phyloP scores from a whole-genome alignment of 805 yeast species.

The Wickerhamiella bombiphila region DNA sequence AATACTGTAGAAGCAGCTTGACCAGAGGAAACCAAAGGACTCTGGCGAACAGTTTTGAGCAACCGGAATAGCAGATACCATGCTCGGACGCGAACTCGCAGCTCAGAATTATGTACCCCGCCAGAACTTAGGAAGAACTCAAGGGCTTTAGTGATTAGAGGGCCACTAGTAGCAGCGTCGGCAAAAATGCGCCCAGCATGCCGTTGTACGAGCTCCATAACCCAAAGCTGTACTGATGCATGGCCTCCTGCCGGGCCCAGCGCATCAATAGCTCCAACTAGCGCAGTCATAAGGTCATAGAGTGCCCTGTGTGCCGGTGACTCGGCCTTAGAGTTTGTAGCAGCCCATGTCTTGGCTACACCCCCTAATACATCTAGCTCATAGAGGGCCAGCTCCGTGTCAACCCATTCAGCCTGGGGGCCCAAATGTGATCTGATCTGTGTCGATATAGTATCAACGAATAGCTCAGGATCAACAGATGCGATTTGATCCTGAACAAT shows the following conservation, averaged over 20 bases:
- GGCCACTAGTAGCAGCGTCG: conserved; percentile 12
- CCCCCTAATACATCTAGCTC: conserved; percentile 72
- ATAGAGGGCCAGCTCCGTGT: conserved; percentile 70
- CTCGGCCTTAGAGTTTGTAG: conserved; percentile 22
- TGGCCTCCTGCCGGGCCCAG: conserved; percentile 27
- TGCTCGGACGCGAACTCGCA: conserved; percentile 64
- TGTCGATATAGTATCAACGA: conserved; percentile 42
- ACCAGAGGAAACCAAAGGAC: conserved; percentile 31
- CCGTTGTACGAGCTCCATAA: conserved; percentile 74
- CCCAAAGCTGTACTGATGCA: conserved; percentile 65
- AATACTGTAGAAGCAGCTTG: conserved; percentile 41
- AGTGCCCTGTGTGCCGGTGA: conserved; percentile 49
- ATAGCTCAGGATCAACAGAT: conserved; percentile 43
- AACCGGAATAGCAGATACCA: conserved; percentile 86
- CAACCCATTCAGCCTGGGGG: conserved; percentile 45
- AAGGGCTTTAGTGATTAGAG: conserved; percentile 40
- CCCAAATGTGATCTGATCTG: conserved; percentile 32
- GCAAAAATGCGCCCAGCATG: conserved; percentile 46
- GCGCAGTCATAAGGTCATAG: conserved; percentile 26
- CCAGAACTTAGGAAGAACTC: conserved; percentile 65
- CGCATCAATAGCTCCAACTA: conserved; percentile 1
- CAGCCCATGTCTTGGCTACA: conserved; percentile 28
- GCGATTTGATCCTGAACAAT: conserved; percentile 75
- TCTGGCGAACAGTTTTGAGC: conserved; percentile 53
- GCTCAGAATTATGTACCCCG: conserved; percentile 65